A percentile compares a stretch with the other conserved stretches of the same genome.
Conservation (phyloP, 2,329 filamentous ascomycete genomes). For the Aspergillus intermedius region DNA sequence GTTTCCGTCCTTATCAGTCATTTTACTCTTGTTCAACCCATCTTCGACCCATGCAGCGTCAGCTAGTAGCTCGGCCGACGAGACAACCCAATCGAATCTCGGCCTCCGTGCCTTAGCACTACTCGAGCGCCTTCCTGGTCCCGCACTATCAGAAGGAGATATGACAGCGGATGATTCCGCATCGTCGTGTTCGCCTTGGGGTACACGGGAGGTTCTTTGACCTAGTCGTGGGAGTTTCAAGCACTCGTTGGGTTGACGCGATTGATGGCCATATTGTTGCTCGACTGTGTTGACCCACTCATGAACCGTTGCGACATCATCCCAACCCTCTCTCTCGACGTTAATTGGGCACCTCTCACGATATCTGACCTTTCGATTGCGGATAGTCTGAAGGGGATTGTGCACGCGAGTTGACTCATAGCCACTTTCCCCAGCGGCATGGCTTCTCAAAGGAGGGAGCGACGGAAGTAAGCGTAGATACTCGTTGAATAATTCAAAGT, state of each 20-base stretch:
- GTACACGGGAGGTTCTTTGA: slow-evolving; percentile 9
- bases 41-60: slow-evolving; percentile 89
- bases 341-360: slow-evolving; percentile 70
- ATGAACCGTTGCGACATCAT: slow-evolving; percentile 63
- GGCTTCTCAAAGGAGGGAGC: slow-evolving; percentile 60
- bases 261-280: slow-evolving; percentile 39
- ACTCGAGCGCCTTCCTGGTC: slow-evolving; percentile 36
- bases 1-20: slow-evolving; percentile 72
- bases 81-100: slow-evolving; percentile 76
- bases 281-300: slow-evolving; percentile 70
- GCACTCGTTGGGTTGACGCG: slow-evolving; percentile 41
- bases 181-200: slow-evolving; percentile 17
- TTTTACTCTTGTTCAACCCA: slow-evolving; percentile 67
- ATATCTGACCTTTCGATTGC: slow-evolving; percentile 78
- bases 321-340: slow-evolving; percentile 69
- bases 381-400: slow-evolving; percentile 86
- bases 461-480: slow-evolving; percentile 74
- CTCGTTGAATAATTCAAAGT: slow-evolving; percentile 79
- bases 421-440: slow-evolving; percentile 22
- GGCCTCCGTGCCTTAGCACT: slow-evolving; percentile 60
- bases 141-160: slow-evolving; percentile 37
- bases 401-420: slow-evolving; percentile 52
- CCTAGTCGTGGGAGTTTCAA: slow-evolving; percentile 40
- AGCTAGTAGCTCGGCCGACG: slow-evolving; percentile 78
- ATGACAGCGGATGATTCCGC: slow-evolving; percentile 16